Percentiles rank a stretch among this genome's conserved stretches.
Conservation (phyloP, 2,329 filamentous ascomycete genomes). For the Penicillium digitatum region DNA sequence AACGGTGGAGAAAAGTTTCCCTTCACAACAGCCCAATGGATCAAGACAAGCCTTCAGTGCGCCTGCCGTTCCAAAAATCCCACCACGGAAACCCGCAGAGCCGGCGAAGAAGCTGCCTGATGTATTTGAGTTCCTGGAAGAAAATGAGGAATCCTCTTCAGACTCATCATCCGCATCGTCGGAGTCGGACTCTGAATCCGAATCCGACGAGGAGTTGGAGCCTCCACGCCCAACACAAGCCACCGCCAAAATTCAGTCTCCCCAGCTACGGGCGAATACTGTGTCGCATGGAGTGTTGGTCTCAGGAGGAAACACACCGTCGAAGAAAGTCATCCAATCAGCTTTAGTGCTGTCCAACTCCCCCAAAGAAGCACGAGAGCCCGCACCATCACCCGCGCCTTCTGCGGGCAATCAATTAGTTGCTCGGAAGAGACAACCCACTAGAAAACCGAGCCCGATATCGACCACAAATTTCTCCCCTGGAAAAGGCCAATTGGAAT, state of each 20-base stretch:
- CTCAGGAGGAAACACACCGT: slow-evolving; percentile 7
- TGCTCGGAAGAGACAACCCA: slow-evolving; percentile 20
- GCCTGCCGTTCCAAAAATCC: slow-evolving; percentile 10
- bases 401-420: slow-evolving; percentile 26
- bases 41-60: slow-evolving; percentile 19
- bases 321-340: slow-evolving; percentile 9
- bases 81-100: slow-evolving; percentile 13
- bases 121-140: slow-evolving; percentile 41
- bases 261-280: slow-evolving; percentile 18
- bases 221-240: slow-evolving; percentile 9
- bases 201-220: slow-evolving; percentile 12
- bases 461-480: slow-evolving; percentile 22
- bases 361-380: slow-evolving; percentile 25
- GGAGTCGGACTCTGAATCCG: slow-evolving; percentile 15
- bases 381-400: slow-evolving; percentile 26
- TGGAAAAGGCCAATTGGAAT: slow-evolving; percentile 28
- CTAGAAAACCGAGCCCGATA: slow-evolving; percentile 15
- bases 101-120: slow-evolving; percentile 28
- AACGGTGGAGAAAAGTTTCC: slow-evolving; percentile 13
- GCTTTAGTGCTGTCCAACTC: slow-evolving; percentile 4
- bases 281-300: slow-evolving; percentile 13
- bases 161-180: slow-evolving; percentile 18
- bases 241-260: slow-evolving; percentile 20
- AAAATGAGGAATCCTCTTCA: slow-evolving; percentile 20
- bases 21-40: slow-evolving; percentile 13